Evolutionary conservation across 306 rosid genomes (phyloP), one percentile per base, ranked within the genome.

Genomic region (Prunus kanzakura): DNA sequence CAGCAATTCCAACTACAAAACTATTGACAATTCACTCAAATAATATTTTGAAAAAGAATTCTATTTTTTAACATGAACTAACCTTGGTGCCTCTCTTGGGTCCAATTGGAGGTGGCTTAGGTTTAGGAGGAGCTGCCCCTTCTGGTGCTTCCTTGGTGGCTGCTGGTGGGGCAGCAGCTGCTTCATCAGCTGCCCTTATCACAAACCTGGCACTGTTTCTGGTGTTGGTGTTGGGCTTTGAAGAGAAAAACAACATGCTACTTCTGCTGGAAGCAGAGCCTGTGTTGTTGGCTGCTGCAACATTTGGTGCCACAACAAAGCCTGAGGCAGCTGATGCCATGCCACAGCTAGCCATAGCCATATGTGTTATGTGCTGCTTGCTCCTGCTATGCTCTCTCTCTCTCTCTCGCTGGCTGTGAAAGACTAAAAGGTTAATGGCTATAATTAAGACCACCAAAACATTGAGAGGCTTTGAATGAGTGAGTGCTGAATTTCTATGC

Each of bases 31-130:
- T 62, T 62, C n/a, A 62, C 67, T 29, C 4, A 27, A 27, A 30
- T 19, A 29, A 29, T 14, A 29, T 5, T 62, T 13, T 6, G 45
- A 62, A 29, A 58, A 29, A 60, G 10, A 60, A 13, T 7, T 22
- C 10, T 7, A 20, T 20, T 25, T 25, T 25, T 60, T 22, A 8
- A 18, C 25, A 27, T 11, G 16, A 74, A 66, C 84, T 63, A 4
- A 89, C 97, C 97, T 91, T 91, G 11, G 91, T 0, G 69, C 97
- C 97, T 85, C 97, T 91, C 89, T 91, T 91, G 90, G 97, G 97
- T 58, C 97, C 97, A 82, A 91, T 84, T n/a, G 97, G 97, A 7
- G 91, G 89, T 32, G 97, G 97, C 87, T 89, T 91, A 19, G 97
- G 91, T 76, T 87, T 91, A 1, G 90, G 70, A 41, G 89, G 75